Evolutionary conservation across 2,329 filamentous ascomycete species (phyloP).

Genomic region (Ophiognomonia clavigignenti-juglandacearum): DNA sequence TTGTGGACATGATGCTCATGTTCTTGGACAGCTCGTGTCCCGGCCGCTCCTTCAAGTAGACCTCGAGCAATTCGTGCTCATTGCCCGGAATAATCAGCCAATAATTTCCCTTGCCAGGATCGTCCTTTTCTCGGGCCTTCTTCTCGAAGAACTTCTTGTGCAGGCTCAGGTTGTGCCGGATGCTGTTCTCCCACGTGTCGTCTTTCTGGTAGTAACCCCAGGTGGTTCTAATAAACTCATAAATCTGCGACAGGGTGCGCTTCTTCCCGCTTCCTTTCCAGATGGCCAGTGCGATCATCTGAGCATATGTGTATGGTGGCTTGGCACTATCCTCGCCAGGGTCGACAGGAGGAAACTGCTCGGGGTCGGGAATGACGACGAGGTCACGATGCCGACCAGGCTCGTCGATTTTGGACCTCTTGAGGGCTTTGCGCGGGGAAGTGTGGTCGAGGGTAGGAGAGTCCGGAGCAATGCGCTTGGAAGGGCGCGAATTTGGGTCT

Average conservation of each 20-base stretch:
- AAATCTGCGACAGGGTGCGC: constrained; percentile 89
- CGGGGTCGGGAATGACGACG: constrained; percentile 56
- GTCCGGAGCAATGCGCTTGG: constrained; percentile 11
- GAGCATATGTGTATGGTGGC: constrained; percentile 88
- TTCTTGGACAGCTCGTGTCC: constrained; percentile 46
- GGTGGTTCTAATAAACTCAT: constrained; percentile 98
- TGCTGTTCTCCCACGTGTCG: constrained; percentile 97
- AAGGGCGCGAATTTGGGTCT: constrained; percentile 9
- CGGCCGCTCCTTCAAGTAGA: constrained; percentile 78
- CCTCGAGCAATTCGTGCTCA: constrained; percentile 51
- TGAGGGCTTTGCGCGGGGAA: constrained; percentile 14
- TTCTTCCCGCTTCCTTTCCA: constrained; percentile 77
- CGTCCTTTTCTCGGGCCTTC: constrained; percentile 91
- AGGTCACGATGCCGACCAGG: constrained; percentile 13
- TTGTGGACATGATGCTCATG: constrained; percentile 49
- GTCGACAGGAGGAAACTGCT: constrained; percentile 74
- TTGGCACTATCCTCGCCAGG: constrained; percentile 74
- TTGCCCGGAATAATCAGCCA: constrained; percentile 91
- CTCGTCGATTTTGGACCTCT: constrained; percentile 15
- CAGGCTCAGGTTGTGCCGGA: constrained; percentile 92
- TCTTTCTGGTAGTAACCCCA: constrained; percentile 81
- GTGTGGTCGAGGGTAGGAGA: constrained; percentile 13
- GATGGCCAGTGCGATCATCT: constrained; percentile 95
- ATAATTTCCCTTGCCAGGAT: constrained; percentile 96
- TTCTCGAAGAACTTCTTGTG: constrained; percentile 91